These are phyloP conservation scores for Nemania serpens DNA, from an alignment of 2,329 filamentous ascomycete species.

Conservation along the genomic window DNA sequence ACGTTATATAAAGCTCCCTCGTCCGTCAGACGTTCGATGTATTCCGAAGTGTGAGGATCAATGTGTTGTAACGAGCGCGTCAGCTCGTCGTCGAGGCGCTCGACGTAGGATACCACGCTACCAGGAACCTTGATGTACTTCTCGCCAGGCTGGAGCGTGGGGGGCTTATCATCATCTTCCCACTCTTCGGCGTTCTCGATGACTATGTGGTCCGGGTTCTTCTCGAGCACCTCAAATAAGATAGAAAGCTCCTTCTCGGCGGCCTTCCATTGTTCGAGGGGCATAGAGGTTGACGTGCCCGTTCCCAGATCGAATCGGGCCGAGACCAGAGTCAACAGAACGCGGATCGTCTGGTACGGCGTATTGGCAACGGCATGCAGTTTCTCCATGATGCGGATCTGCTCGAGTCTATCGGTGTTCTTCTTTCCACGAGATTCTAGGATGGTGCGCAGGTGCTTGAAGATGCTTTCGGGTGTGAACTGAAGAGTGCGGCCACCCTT, in stretches of 20 bases:
- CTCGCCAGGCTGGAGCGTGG: slow-evolving; percentile 72
- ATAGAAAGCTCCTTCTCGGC: slow-evolving; percentile 84
- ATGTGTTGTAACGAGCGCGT: slow-evolving; percentile 96
- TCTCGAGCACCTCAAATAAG: slow-evolving; percentile 79
- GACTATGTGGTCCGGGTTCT: slow-evolving; percentile 80
- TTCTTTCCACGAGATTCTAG: slow-evolving; percentile 97
- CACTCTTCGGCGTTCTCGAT: slow-evolving; percentile 94
- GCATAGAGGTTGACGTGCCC: slow-evolving; percentile 79
- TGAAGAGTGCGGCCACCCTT: slow-evolving; percentile 86
- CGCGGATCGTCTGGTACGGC: slow-evolving; percentile 92
- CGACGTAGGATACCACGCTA: slow-evolving; percentile 90
- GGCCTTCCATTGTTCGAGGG: slow-evolving; percentile 94
- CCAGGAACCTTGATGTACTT: slow-evolving; percentile 89
- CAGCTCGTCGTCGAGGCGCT: slow-evolving; percentile 95
- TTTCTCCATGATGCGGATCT: slow-evolving; percentile 98
- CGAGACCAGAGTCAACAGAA: slow-evolving; percentile 88
- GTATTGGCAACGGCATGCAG: slow-evolving; percentile 85
- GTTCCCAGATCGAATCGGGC: slow-evolving; percentile 92
- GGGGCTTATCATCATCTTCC: slow-evolving; percentile 97
- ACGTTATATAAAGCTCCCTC: slow-evolving; percentile 90
- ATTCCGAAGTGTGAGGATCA: slow-evolving; percentile 97
- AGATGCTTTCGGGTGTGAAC: slow-evolving; percentile 96
- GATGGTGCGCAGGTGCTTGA: slow-evolving; percentile 93
- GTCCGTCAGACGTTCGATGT: slow-evolving; percentile 92
- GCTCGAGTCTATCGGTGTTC: slow-evolving; percentile 93